phyloP scores from a whole-genome alignment of 1,139 yeast genomes.

The Yamadazyma kanchanaburiensis region DNA sequence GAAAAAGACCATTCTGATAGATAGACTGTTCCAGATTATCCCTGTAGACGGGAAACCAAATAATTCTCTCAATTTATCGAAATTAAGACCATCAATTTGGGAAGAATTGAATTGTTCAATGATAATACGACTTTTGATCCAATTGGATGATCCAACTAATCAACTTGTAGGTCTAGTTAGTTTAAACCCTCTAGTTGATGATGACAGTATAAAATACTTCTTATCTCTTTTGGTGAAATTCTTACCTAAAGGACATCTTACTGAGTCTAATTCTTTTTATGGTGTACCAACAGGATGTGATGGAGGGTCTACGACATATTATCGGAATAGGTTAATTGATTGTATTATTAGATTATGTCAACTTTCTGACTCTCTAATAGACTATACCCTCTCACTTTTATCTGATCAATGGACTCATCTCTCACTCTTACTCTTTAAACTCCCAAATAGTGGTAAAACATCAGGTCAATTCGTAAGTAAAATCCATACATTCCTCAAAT shows the following conservation, averaged over 20 bases:
- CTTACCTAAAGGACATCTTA: constrained; percentile 24
- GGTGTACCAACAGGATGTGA: constrained; percentile 29
- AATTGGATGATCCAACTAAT: constrained; percentile 31
- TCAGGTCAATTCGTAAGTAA: constrained; percentile 24
- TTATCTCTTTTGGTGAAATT: constrained; percentile 19
- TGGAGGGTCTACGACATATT: constrained; percentile 19
- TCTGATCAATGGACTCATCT: constrained; percentile 28
- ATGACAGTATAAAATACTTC: too few species aligned
- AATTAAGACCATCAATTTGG: constrained; percentile 24
- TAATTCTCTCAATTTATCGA: constrained; percentile 17
- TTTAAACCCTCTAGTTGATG: constrained; percentile 21
- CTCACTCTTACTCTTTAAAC: constrained; percentile 17
- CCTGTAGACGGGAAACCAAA: constrained; percentile 18
- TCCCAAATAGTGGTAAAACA: constrained; percentile 23
- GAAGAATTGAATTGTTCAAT: constrained; percentile 35
- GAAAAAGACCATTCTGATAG: constrained; percentile 22
- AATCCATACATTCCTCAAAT: constrained; percentile 21
- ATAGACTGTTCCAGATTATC: constrained; percentile 26
- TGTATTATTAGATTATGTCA: constrained; percentile 23
- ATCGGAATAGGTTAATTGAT: constrained; percentile 34
- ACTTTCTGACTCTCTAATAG: constrained; percentile 16
- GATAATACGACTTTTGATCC: constrained; percentile 27
- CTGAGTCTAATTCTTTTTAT: constrained; percentile 24
- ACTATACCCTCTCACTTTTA: constrained; percentile 17
- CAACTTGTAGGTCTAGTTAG: constrained; percentile 36